phyloP scores from a whole-genome alignment of 257 asterid genomes.

The Schizonepeta tenuifolia region DNA sequence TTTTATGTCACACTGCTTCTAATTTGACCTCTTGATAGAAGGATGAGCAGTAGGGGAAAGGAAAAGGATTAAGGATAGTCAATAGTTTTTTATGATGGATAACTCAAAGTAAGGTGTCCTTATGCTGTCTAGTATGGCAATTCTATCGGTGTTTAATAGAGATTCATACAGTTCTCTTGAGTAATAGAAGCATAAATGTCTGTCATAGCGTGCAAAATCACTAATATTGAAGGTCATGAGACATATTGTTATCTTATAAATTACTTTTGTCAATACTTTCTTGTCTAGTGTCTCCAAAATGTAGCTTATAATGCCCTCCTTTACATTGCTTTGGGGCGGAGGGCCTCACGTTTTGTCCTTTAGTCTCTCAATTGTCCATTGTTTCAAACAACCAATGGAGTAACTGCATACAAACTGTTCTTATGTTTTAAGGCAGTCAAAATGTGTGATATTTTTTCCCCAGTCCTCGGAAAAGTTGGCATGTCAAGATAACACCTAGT shows the following conservation, averaged over 20 bases:
- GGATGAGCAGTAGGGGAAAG: conserved; percentile 5
- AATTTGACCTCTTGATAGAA: background rate
- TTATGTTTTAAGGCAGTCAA: conserved; percentile 2
- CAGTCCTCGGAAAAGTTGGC: background rate
- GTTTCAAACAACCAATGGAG: background rate
- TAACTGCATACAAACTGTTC: background rate
- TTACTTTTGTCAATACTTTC: background rate
- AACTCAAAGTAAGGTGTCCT: background rate
- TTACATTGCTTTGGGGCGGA: conserved; percentile 1
- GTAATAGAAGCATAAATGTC: background rate
- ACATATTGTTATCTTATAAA: background rate
- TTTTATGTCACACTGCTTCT: background rate
- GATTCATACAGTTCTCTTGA: background rate
- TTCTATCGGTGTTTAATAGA: background rate
- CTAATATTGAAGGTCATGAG: background rate
- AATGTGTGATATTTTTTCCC: conserved; percentile 8
- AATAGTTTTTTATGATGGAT: background rate
- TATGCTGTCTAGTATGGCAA: conserved; percentile 5
- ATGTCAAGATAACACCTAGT: background rate
- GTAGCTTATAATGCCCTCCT: background rate
- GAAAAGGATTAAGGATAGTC: background rate
- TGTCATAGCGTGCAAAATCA: background rate
- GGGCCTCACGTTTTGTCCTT: conserved; percentile 8
- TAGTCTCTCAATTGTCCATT: conserved; percentile 4
- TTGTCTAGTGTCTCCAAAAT: background rate